Evolutionary conservation across 768 basidiomycete genomes (phyloP).

Genomic region (Dentipellis fragilis): DNA sequence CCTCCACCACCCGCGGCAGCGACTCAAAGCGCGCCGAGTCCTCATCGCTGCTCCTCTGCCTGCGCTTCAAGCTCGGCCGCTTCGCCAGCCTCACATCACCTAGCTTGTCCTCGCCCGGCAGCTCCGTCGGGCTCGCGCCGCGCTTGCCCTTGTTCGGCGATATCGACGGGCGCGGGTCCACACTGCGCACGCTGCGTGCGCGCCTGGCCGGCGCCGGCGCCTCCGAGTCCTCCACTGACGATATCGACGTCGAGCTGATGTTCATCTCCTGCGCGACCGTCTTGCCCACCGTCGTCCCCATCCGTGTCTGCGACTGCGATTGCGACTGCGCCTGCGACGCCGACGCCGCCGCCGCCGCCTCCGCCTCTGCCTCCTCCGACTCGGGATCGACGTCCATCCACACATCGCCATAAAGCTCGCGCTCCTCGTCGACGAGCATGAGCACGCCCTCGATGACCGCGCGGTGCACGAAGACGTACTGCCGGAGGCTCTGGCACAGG

Average conservation of each 20-base stretch:
- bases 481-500: conserved; percentile 85
- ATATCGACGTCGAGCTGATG: not conserved
- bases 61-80: conserved; percentile 56
- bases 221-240: not conserved
- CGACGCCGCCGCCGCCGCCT: not conserved
- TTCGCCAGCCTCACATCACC: conserved; percentile 51
- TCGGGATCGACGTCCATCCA: conserved; percentile 10
- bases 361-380: conserved; percentile 1
- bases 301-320: not conserved
- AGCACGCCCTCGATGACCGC: conserved; percentile 76
- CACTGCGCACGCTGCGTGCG: not conserved
- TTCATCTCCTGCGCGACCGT: not conserved
- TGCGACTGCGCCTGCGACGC: not conserved
- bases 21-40: not conserved
- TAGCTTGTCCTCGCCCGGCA: conserved; percentile 47
- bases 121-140: conserved; percentile 62
- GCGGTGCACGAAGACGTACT: conserved; percentile 90
- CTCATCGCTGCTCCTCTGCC: conserved; percentile 19
- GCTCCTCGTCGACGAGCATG: conserved; percentile 68
- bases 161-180: not conserved
- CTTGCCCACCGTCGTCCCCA: not conserved
- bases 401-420: conserved; percentile 24
- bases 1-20: not conserved
- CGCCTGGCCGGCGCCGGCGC: conserved; percentile 1
- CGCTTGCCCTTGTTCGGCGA: conserved; percentile 45